Evolutionary conservation across 371 early-diverging fungal species (phyloP), one percentile per base, ranked within the genome.

Genomic region (Rhizomucor miehei): DNA sequence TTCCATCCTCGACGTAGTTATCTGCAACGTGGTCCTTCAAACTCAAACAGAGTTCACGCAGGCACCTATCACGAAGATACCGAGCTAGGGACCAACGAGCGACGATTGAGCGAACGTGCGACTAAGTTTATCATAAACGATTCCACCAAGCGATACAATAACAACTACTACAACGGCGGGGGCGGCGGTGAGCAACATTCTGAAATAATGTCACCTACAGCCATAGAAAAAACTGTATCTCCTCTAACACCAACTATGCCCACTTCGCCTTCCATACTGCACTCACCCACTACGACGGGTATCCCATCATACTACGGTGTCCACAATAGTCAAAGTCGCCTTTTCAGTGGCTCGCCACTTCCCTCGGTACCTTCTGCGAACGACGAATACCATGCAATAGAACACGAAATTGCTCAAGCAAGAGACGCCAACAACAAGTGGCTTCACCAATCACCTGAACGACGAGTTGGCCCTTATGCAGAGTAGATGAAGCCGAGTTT

Each of bases 1-100:
- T 75, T 73, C 54, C 75, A 75, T 52, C 75, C 75, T 38, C 65
- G 72, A 37, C 60, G 58, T 34, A 43, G 29, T 29, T 29, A 29
- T 16, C 41, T 16, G 41, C 41, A 41, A 6, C 19, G 14, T 6
- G 41, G 19, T 19, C 14, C 14, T 6, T 16, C 23, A 2, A 13
- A 38, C n/a, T 35, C 47, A 5, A 48, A 48, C n/a, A 19, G 25
- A 11, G 55, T 14, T 1, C 39, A 52, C 29, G 43, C 43, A n/a
- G 39, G 3, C 41, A 19, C 55, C 2, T 38, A 55, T 2, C 44
- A 21, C 14, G 36, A 35, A 29, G 29, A 29, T 29, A 29, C 29
- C 4, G 45, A 34, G 0, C 21, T 47, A 17, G 55, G 39, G 17
- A 21, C n/a, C 3, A 41, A 39, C 14, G 40, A 44, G 34, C 40